These are phyloP conservation scores for Metarhizium anisopliae DNA, from an alignment of 2,329 filamentous ascomycete species.

Conservation along the genomic window DNA sequence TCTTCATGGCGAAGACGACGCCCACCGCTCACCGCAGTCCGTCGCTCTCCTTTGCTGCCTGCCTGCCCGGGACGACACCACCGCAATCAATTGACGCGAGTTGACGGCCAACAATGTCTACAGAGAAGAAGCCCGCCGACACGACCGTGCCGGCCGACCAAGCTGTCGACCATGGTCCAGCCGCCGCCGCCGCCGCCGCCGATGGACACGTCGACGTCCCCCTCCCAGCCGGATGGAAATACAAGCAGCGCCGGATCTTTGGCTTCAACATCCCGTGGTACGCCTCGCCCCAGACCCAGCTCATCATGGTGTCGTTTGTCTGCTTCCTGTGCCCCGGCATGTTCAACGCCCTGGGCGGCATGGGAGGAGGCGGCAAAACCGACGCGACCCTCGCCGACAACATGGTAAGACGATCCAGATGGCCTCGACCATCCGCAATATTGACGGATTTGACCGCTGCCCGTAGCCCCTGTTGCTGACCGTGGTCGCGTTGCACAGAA, in stretches of 20 bases:
- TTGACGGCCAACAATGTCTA: slow-evolving; percentile 1
- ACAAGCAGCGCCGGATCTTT: slow-evolving; percentile 37
- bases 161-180: not conserved
- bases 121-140: slow-evolving; percentile 1
- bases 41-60: too few species aligned
- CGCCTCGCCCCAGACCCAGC: slow-evolving; percentile 62
- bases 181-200: not conserved
- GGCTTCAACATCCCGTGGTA: slow-evolving; percentile 52
- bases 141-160: not conserved
- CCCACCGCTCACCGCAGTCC: too few species aligned
- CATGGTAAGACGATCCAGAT: slow-evolving; percentile 14
- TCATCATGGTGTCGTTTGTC: slow-evolving; percentile 52
- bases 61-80: too few species aligned
- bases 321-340: slow-evolving; percentile 60
- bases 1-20: too few species aligned
- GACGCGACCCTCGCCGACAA: slow-evolving; percentile 35
- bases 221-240: slow-evolving; percentile 51
- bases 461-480: slow-evolving; percentile 1
- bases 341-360: slow-evolving; percentile 59
- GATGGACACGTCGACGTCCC: slow-evolving; percentile 22
- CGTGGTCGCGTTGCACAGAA: slow-evolving; percentile 26
- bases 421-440: too few species aligned
- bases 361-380: slow-evolving; percentile 49
- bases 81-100: not conserved
- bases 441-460: not conserved